Base-by-base conservation (phyloP, 2,329 filamentous ascomycete genomes). In the Aspergillus hortae region DNA sequence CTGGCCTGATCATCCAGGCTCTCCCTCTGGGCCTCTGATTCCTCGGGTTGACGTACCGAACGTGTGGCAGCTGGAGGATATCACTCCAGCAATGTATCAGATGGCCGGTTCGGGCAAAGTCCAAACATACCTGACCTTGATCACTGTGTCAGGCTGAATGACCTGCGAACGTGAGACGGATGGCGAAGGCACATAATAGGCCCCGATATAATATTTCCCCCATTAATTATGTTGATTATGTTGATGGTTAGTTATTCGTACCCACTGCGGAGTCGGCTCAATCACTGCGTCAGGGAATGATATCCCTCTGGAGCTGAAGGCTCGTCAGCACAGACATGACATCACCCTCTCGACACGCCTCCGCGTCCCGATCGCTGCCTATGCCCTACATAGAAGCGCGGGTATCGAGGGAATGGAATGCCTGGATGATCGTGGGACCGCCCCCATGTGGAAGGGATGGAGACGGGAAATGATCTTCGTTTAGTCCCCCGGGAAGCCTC, bases 401-500 rank as follows among this genome's bases (percentile, higher is more conserved):
- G 52, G 49, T 58, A 54, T 55, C 45, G 52, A 41, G 23, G 56
- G 49, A 55, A 41, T 43, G 56, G 52, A 53, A 56, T 46, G 56
- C 27, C 48, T 49, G 48, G 42, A 35, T 55, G 53, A 57, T 53
- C 49, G 48, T 44, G 46, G 48, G 32, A 51, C 23, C 49, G 17
- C 17, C 17, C 33, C 57, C 57, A 60, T 61, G 59, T 60, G 57
- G 59, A 54, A 55, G 42, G 49, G 40, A 42, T 46, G 44, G 41
- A 42, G 42, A 35, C 40, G 38, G 36, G 36, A 43, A 42, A 33
- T n/a, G 46, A n/a, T 49, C 25, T 30, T 42, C 38, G 38, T 42
- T 23, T 42, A 42, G 38, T 17, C 17, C 19, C 38, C 38, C 10
- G 38, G 15, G 17, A 42, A 21, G n/a, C 19, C 38, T 42, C 38